These are phyloP conservation scores for Phyllosticta capitalensis DNA, from an alignment of 2,329 filamentous ascomycete species.

Conservation along the genomic window DNA sequence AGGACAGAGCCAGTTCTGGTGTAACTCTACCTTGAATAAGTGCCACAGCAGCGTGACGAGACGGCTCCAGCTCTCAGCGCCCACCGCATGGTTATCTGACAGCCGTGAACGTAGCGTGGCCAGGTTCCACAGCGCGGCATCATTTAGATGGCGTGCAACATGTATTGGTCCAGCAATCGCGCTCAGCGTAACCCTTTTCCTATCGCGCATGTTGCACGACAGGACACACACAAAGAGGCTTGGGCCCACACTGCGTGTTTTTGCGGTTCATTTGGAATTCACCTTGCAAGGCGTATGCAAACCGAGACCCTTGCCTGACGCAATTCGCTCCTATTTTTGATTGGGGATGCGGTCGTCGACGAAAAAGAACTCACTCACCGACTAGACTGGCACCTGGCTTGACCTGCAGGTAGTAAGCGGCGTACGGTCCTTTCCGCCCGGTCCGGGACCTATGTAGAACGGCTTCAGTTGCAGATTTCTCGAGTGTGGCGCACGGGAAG, in stretches of 20 bases:
- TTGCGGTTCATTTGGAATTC: slow-evolving; percentile 12
- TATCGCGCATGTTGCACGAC: neutral
- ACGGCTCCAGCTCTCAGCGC: slow-evolving; percentile 8
- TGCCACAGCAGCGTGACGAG: slow-evolving; percentile 6
- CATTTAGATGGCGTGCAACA: slow-evolving; percentile 2
- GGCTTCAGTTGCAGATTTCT: slow-evolving; percentile 8
- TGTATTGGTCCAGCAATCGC: slow-evolving; percentile 3
- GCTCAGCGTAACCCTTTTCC: neutral
- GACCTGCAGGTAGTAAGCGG: slow-evolving; percentile 79
- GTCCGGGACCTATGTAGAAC: slow-evolving; percentile 56
- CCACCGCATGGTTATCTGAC: slow-evolving; percentile 7
- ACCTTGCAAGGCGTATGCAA: slow-evolving; percentile 8
- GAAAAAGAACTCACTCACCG: slow-evolving; percentile 41
- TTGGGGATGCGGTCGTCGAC: neutral
- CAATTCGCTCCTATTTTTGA: slow-evolving; percentile 2
- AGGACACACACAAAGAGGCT: neutral
- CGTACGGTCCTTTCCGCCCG: slow-evolving; percentile 77
- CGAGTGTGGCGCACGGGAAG: neutral
- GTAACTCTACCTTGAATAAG: slow-evolving; percentile 1
- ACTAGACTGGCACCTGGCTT: slow-evolving; percentile 62
- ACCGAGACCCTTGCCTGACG: slow-evolving; percentile 8
- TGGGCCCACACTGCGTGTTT: slow-evolving; percentile 3
- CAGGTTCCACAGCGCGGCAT: slow-evolving; percentile 3
- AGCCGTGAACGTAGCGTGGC: slow-evolving; percentile 5
- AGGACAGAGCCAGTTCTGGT: neutral